Evolutionary conservation across 1,284 basidiomycete species (phyloP).

Genomic region (Malassezia psittaci): DNA sequence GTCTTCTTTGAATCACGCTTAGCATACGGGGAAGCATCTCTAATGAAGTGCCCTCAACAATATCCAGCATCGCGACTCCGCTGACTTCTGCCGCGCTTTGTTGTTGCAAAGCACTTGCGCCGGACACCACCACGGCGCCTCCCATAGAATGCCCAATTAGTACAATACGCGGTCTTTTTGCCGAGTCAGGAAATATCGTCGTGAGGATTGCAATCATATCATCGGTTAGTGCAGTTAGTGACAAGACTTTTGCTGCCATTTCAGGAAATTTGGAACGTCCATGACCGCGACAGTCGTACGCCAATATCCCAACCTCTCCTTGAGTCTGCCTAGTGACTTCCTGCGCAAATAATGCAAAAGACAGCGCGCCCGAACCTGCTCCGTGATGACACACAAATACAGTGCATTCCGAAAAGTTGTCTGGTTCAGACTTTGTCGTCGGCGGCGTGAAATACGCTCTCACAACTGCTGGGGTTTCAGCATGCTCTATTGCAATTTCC

Average conservation of each 20-base stretch:
- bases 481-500: conserved; percentile 20
- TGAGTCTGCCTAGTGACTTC: conserved; percentile 58
- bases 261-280: conserved; percentile 46
- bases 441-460: conserved; percentile 48
- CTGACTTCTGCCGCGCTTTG: conserved; percentile 50
- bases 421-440: not conserved
- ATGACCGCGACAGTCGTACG: conserved; percentile 76
- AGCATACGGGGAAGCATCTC: conserved; percentile 86
- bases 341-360: conserved; percentile 76
- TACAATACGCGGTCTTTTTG: conserved; percentile 31
- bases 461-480: conserved; percentile 37
- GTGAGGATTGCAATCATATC: conserved; percentile 25
- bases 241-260: conserved; percentile 23
- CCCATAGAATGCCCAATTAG: conserved; percentile 49
- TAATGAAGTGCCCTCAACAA: conserved; percentile 93
- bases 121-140: conserved; percentile 30
- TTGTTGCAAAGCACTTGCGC: conserved; percentile 23
- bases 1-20: conserved; percentile 70
- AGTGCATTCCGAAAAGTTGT: conserved; percentile 48
- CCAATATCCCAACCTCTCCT: conserved; percentile 71
- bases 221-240: conserved; percentile 24
- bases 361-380: conserved; percentile 77
- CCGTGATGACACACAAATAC: conserved; percentile 89
- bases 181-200: conserved; percentile 22
- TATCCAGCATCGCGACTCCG: conserved; percentile 82